Conservation (phyloP, 306 rosid species). For the Gastrolobium villosum region DNA sequence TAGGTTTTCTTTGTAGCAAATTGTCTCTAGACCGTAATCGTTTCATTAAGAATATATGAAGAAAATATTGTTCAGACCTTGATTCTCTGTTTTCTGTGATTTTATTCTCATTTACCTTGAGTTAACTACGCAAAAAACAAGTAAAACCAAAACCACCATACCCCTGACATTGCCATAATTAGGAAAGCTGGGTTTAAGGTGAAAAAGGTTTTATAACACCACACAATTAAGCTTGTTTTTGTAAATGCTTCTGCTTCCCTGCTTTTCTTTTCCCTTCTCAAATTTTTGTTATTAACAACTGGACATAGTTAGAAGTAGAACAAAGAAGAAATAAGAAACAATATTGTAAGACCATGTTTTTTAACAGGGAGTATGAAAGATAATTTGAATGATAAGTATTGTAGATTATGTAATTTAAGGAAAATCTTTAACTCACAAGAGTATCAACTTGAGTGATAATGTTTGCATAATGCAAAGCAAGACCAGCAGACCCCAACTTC, state of each 20-base stretch:
- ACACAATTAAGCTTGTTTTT: slow-evolving; percentile 3
- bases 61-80: no score
- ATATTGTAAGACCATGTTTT: background rate
- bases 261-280: slow-evolving; percentile 22
- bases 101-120: no score
- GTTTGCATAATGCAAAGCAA: slow-evolving; percentile 96
- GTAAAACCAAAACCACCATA: slow-evolving; percentile 7
- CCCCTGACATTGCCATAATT: slow-evolving; percentile 14
- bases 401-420: slow-evolving; percentile 31
- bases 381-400: slow-evolving; percentile 14
- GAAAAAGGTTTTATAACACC: background rate
- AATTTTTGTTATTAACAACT: slow-evolving; percentile 11
- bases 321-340: background rate
- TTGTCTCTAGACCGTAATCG: no score
- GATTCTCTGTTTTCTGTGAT: no score
- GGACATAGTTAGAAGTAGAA: background rate
- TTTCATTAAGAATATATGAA: no score
- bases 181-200: slow-evolving; percentile 15
- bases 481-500: slow-evolving; percentile 95
- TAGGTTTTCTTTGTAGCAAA: no score
- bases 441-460: slow-evolving; percentile 92
- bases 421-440: slow-evolving; percentile 71
- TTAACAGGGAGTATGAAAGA: background rate
- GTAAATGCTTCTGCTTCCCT: slow-evolving; percentile 9
- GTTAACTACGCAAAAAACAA: background rate